Percentiles rank a stretch among this genome's conserved stretches.
Evolutionary conservation across 805 yeast species (phyloP).

Genomic region (Komagataella mondaviorum): DNA sequence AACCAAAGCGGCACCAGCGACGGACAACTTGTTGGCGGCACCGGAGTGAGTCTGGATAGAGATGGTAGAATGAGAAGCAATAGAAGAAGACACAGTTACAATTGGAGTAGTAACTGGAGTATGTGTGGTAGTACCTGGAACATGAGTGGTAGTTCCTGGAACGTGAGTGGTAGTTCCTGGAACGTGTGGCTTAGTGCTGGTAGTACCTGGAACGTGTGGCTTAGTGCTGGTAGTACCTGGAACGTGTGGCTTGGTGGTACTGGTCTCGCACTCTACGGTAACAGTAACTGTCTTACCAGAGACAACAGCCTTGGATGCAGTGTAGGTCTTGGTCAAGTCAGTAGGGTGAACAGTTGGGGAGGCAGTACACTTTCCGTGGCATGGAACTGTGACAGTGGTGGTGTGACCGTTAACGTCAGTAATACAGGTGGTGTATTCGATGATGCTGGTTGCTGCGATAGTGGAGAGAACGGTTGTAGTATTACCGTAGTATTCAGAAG

Average conservation of each 20-base stretch:
- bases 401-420: background rate
- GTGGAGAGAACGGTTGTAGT: conserved; percentile 3
- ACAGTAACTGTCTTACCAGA: conserved; percentile 3
- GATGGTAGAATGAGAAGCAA: background rate
- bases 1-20: conserved; percentile 9
- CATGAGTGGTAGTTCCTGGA: background rate
- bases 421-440: conserved; percentile 2
- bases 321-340: conserved; percentile 5
- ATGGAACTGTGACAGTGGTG: conserved; percentile 9
- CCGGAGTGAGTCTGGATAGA: conserved; percentile 4
- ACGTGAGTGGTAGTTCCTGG: background rate
- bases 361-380: conserved; percentile 6
- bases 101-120: background rate
- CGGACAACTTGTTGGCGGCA: conserved; percentile 5
- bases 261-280: conserved; percentile 3
- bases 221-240: background rate
- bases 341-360: background rate
- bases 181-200: background rate
- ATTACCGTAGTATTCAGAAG: background rate
- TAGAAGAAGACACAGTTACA: background rate
- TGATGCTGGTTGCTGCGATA: background rate
- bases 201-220: background rate
- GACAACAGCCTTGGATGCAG: conserved; percentile 3
- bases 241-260: background rate
- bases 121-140: background rate